A percentile compares a stretch with the other conserved stretches of the same genome.
Evolutionary conservation across 1,284 basidiomycete genomes (phyloP).

Genomic region (Fomitiporia mediterranea): DNA sequence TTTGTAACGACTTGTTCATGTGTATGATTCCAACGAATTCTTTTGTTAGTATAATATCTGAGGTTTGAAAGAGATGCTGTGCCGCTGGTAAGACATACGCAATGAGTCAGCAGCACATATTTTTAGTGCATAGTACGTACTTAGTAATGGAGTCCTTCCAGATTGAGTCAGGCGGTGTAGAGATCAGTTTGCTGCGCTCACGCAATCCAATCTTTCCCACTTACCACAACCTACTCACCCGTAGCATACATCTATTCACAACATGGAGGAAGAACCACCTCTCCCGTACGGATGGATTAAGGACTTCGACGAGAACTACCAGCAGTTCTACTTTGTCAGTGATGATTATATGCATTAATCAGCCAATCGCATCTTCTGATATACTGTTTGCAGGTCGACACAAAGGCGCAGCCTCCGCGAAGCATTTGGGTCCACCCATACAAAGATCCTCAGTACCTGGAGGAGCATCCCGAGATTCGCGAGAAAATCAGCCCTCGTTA

Average conservation of each 20-base stretch:
- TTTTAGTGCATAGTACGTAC: no score
- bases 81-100: no score
- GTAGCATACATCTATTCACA: conserved; percentile 27
- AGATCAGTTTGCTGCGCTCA: not conserved
- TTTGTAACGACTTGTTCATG: no score
- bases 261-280: conserved; percentile 28
- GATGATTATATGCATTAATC: conserved; percentile 9
- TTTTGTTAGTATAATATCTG: no score
- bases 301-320: conserved; percentile 42
- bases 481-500: conserved; percentile 31
- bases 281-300: conserved; percentile 62
- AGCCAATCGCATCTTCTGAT: conserved; percentile 12
- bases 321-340: conserved; percentile 43
- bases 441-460: conserved; percentile 59
- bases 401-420: conserved; percentile 55
- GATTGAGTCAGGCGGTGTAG: conserved; percentile 8
- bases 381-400: conserved; percentile 49
- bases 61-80: no score
- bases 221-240: conserved; percentile 8
- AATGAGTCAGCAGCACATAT: not conserved
- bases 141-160: not conserved
- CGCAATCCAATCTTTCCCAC: not conserved
- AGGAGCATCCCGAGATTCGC: conserved; percentile 47
- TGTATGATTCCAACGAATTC: no score
- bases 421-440: conserved; percentile 69